Evolutionary conservation across 78 protist species (phyloP).

Genomic region (Guillardia theta): DNA sequence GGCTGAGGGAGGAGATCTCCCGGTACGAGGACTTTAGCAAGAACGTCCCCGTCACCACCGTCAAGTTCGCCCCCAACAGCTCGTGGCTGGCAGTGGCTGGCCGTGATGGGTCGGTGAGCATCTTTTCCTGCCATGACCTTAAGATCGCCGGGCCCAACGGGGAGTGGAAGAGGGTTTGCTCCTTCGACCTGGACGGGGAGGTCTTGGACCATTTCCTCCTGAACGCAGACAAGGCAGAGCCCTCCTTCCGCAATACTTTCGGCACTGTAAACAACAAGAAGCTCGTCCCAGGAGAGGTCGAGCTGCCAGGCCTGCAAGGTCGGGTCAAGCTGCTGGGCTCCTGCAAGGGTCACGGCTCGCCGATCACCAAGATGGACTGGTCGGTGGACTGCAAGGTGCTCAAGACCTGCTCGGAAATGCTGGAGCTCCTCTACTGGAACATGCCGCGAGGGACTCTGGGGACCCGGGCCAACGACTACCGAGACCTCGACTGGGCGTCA

Average conservation of each 20-base stretch:
- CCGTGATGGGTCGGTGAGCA: background rate
- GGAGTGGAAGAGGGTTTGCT: background rate
- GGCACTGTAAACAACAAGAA: background rate
- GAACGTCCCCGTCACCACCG: background rate
- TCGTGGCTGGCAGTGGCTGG: background rate
- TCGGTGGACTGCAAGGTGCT: background rate
- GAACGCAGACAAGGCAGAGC: background rate
- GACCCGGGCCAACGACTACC: background rate
- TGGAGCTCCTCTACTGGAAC: background rate
- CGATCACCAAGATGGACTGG: background rate
- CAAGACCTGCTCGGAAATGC: background rate
- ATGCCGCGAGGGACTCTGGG: background rate
- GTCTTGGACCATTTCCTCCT: background rate
- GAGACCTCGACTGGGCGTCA: background rate
- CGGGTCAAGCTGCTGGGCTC: background rate
- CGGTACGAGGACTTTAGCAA: background rate
- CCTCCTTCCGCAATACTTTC: background rate
- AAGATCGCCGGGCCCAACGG: background rate
- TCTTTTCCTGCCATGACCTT: background rate
- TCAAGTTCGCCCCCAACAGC: background rate
- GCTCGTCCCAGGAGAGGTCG: background rate
- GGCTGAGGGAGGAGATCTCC: background rate
- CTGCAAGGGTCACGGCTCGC: background rate
- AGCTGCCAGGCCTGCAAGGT: background rate
- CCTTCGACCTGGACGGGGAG: background rate